These are phyloP conservation scores for Ilex paraguariensis DNA, from an alignment of 305 asterid genomes.

Conservation along the genomic window DNA sequence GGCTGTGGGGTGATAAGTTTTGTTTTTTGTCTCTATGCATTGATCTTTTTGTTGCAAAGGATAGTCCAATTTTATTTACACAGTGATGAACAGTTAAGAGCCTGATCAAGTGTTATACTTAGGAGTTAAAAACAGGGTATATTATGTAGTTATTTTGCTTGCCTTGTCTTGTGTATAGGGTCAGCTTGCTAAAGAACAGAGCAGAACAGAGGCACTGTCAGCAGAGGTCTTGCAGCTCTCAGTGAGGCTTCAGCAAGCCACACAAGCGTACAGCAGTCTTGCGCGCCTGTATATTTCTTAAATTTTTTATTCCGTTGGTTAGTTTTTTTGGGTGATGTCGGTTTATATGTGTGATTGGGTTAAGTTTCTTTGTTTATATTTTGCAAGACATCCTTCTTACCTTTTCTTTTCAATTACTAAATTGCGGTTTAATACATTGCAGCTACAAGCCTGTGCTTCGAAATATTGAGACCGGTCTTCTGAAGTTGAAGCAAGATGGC, in stretches of 20 bases:
- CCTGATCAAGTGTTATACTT: background rate
- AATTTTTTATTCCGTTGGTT: background rate
- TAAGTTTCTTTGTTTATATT: slow-evolving; percentile 1
- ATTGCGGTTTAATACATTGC: slow-evolving; percentile 5
- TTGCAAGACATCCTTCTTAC: slow-evolving; percentile 3
- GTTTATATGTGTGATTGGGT: slow-evolving; percentile 1
- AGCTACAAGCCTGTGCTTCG: slow-evolving; percentile 82
- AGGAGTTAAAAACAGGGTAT: background rate
- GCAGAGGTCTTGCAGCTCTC: slow-evolving; percentile 80
- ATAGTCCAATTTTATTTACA: background rate
- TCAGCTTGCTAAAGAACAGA: slow-evolving; percentile 71
- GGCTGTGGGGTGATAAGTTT: background rate
- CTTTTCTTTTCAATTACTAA: too few species aligned
- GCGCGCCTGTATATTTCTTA: slow-evolving; percentile 67
- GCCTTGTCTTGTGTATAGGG: slow-evolving; percentile 30
- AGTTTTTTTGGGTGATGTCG: slow-evolving; percentile 1
- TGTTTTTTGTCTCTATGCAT: slow-evolving; percentile 2
- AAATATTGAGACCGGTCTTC: slow-evolving; percentile 67
- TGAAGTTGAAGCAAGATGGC: slow-evolving; percentile 82
- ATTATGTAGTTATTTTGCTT: background rate
- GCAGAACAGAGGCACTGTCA: slow-evolving; percentile 75
- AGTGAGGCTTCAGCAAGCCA: slow-evolving; percentile 76
- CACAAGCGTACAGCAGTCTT: slow-evolving; percentile 67
- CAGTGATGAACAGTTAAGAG: background rate
- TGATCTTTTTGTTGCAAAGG: background rate